Conservation (phyloP, 164 flowering plant genomes). For the Hamamelis virginiana region DNA sequence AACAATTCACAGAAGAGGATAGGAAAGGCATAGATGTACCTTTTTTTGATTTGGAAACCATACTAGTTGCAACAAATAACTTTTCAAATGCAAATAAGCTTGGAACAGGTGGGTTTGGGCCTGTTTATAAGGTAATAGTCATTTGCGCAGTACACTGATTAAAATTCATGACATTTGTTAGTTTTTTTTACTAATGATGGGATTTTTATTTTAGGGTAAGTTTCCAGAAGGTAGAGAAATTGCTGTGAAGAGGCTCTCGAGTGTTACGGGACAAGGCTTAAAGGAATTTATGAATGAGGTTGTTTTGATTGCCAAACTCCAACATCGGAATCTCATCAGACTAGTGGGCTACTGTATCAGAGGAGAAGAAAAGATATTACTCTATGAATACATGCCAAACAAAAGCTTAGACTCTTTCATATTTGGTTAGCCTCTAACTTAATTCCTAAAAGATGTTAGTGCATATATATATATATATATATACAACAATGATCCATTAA, state of each 20-base stretch:
- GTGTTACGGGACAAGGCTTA: constrained; percentile 41
- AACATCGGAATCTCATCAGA: constrained; percentile 39
- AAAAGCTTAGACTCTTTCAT: constrained; percentile 39
- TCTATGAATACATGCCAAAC: constrained; percentile 43
- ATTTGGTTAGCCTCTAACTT: constrained; percentile 27
- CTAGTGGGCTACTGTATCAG: constrained; percentile 38
- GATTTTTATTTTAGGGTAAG: constrained; percentile 22
- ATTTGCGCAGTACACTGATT: not conserved
- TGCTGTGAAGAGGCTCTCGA: constrained; percentile 43
- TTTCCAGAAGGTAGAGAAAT: constrained; percentile 31
- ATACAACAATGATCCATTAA: too few relatives aligned
- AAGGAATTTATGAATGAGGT: constrained; percentile 45
- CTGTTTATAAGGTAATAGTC: constrained; percentile 41
- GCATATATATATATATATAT: too few relatives aligned
- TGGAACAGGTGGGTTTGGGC: constrained; percentile 52
- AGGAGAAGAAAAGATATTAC: constrained; percentile 37
- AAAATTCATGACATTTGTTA: not conserved
- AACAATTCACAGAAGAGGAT: constrained; percentile 19
- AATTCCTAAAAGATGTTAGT: too few relatives aligned
- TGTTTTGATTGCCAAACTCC: constrained; percentile 38
- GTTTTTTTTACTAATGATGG: too few relatives aligned
- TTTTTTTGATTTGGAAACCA: too few relatives aligned
- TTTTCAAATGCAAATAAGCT: constrained; percentile 46
- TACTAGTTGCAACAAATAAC: too few relatives aligned
- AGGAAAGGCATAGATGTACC: too few relatives aligned